Evolutionary conservation across 371 early-diverging fungal genomes (phyloP), one percentile per base, ranked within the genome.

Genomic region (Basidiobolus heterosporus): DNA sequence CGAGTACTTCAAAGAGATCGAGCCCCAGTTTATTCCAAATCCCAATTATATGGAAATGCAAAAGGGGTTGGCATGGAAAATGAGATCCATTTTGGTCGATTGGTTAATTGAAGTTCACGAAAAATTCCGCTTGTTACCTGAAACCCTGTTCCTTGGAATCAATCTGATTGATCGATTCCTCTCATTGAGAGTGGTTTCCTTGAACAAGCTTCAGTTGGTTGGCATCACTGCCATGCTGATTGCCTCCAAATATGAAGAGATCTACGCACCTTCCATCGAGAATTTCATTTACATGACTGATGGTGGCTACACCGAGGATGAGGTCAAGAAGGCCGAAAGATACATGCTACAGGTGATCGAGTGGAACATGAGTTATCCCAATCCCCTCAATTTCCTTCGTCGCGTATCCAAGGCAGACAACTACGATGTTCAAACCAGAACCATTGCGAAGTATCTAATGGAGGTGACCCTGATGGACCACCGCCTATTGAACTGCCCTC

Each of bases 171-270:
- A 99, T 58, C 80, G 98, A 11, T 97, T 98, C 67, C 74, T 99
- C 18, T 86, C 92, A 16, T 54, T 61, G 40, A 82, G 92, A 22
- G 68, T 73, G 1, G 88, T 96, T 1, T 77, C 85, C 0, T 53
- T 89, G 23, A 67, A 67, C 45, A 97, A 95, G 57, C 76, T 98
- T 9, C 98, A 99, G 60, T 72, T 98, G 14, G 94, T 98, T 15
- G 99, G 98, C 1, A 70, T 95, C 39, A 82, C 95, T 0, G 77
- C 91, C 0, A 57, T 98, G 50, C 85, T 93, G 52, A 77, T 98
- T 48, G 95, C 99, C 0, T 68, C 89, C 53, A 99, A 99, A 61
- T 93, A 91, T 65, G 98, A 99, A 71, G 99, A 99, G 62, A 79
- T 91, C 36, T 58, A 72, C 18, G 70, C 82, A 0, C 98, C 94